Evolutionary conservation across 768 basidiomycete genomes (phyloP).

Genomic region (Dioszegia aurantiaca): DNA sequence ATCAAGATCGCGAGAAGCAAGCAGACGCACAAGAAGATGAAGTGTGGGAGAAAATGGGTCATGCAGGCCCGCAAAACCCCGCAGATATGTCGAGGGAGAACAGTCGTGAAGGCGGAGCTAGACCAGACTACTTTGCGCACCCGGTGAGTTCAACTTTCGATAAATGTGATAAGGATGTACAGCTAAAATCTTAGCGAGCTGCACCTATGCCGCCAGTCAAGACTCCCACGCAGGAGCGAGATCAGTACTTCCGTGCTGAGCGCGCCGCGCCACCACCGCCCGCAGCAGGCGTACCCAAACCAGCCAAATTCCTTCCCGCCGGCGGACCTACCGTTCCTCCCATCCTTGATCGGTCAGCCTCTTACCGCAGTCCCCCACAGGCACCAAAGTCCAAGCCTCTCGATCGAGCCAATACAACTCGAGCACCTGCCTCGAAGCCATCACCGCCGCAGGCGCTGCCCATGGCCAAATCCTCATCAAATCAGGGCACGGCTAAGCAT

Average conservation of each 20-base stretch:
- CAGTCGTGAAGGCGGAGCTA: constrained; percentile 29
- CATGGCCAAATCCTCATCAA: constrained; percentile 39
- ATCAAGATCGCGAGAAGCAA: constrained; percentile 70
- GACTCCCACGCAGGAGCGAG: constrained; percentile 14
- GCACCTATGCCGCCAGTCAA: constrained; percentile 47
- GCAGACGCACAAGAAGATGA: constrained; percentile 55
- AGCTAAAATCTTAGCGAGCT: constrained; percentile 30
- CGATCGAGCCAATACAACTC: constrained; percentile 84
- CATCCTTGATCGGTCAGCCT: constrained; percentile 58
- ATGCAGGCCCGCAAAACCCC: constrained; percentile 34
- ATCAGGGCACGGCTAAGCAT: constrained; percentile 50
- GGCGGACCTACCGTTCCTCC: constrained; percentile 40
- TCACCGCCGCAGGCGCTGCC: constrained; percentile 26
- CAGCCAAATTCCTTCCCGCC: constrained; percentile 44
- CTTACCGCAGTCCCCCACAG: constrained; percentile 71
- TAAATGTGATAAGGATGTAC: too few species aligned
- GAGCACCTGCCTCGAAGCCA: constrained; percentile 58
- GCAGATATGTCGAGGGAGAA: constrained; percentile 45
- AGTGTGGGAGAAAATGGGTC: constrained; percentile 53
- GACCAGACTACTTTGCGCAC: constrained; percentile 42
- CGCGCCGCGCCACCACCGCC: constrained; percentile 42
- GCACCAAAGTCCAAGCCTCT: constrained; percentile 64
- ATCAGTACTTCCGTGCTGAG: constrained; percentile 29
- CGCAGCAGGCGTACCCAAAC: constrained; percentile 28
- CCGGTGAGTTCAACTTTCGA: constrained; percentile 33